phyloP scores from a whole-genome alignment of 2,329 filamentous ascomycete species.

The Ceratocystis lukuohia region DNA sequence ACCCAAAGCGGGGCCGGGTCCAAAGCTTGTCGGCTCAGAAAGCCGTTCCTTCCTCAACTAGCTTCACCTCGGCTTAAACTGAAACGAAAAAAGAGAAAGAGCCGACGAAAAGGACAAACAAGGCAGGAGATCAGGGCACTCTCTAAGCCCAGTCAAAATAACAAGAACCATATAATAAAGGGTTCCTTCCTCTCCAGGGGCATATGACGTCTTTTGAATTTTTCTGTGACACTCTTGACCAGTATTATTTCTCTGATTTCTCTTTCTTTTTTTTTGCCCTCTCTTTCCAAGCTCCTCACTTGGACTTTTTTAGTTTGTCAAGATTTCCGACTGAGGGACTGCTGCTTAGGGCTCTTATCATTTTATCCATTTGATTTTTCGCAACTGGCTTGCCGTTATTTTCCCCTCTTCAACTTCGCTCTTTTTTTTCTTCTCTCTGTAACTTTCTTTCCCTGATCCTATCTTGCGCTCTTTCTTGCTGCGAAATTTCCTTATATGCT shows the following conservation, averaged over 20 bases:
- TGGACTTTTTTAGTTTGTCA: neutral
- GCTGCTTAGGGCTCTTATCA: neutral
- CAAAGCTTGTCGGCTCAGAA: neutral
- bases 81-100: neutral
- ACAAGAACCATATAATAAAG: neutral
- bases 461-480: neutral
- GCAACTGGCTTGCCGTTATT: neutral
- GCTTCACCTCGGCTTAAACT: conserved; percentile 5
- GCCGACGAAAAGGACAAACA: neutral
- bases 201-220: neutral
- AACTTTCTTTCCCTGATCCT: neutral
- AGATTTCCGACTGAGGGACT: neutral
- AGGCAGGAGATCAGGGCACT: neutral
- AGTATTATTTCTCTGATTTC: neutral
- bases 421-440: neutral
- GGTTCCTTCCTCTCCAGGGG: neutral
- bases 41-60: neutral
- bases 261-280: neutral
- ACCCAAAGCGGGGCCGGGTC: neutral
- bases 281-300: neutral
- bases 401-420: neutral
- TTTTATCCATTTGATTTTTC: conserved; percentile 1
- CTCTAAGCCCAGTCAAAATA: neutral
- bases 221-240: neutral
- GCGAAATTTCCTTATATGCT: neutral